Evolutionary conservation across 2,329 filamentous ascomycete species (phyloP), one percentile per base, ranked within the genome.

Genomic region (Tolypocladium inflatum): DNA sequence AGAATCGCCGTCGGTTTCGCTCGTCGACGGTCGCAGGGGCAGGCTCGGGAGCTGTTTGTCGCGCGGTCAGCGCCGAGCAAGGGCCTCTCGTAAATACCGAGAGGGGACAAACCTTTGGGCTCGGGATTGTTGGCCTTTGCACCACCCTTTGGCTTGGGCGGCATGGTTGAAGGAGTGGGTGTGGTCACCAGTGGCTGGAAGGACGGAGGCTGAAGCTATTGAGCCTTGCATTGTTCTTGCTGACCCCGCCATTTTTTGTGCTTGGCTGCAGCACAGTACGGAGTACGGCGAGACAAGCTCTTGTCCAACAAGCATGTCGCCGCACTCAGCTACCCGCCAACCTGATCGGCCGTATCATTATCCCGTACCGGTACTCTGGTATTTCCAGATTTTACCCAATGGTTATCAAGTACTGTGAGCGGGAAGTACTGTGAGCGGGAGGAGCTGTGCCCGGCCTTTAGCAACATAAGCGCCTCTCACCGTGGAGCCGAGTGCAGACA

Each of bases 11-110:
- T 58, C 72, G 69, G 62, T 76, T 76, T 55, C 75, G 77, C 60
- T 82, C 76, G 69, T 73, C 71, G 64, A 82, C 66, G 19, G 81
- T 84, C 61, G 73, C 70, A 11, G 75, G 73, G 6, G 70, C 60
- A 38, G 70, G 65, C 58, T 74, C 69, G 55, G 70, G 62, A 50
- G 70, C 64, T 64, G 62, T 61, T 63, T 58, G 5, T 51, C 42
- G 26, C 5, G 30, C 35, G 23, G 17, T 51, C 30, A 19, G 23
- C 43, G 26, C 38, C 19, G 58, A 19, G 19, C 19, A 23, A 38
- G 9, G 19, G 10, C 5, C 13, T 21, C 17, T 10, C 2, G 9
- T 6, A 19, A 37, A 21, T 26, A 2, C 11, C 19, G 33, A 54
- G 56, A 23, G 26, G 55, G 33, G 26, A 45, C 60, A 52, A 35